phyloP scores from a whole-genome alignment of 2,329 filamentous ascomycete genomes.

The Microcyclospora pomicola region DNA sequence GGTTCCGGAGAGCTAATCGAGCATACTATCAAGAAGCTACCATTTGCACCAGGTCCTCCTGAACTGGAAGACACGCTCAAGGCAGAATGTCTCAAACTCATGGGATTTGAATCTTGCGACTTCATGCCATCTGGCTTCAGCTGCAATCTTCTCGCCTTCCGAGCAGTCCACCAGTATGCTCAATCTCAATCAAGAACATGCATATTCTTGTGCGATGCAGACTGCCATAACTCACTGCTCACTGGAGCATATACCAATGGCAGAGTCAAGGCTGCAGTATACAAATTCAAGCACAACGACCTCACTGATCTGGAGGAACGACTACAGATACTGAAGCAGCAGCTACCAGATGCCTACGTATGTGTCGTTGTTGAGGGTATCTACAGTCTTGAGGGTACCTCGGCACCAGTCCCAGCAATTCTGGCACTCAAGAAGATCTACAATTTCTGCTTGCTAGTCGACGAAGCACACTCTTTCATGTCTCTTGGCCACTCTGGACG shows the following conservation, averaged over 20 bases:
- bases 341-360: neutral
- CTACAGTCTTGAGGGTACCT: constrained; percentile 2
- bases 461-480: constrained; percentile 4
- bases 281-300: constrained; percentile 3
- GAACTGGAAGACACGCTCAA: neutral
- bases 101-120: neutral
- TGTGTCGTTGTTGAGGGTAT: constrained; percentile 2
- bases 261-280: neutral
- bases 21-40: neutral
- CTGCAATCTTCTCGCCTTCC: neutral
- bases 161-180: neutral
- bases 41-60: neutral
- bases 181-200: neutral
- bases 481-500: constrained; percentile 1
- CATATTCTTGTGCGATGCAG: neutral
- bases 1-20: neutral
- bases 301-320: neutral
- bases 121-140: neutral
- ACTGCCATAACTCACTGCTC: constrained; percentile 1
- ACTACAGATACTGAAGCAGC: neutral
- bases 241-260: neutral
- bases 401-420: neutral
- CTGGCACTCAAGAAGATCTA: neutral
- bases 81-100: neutral
- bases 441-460: neutral